Conservation (phyloP, 1,284 basidiomycete species). For the Filobasidium uniguttulatum region DNA sequence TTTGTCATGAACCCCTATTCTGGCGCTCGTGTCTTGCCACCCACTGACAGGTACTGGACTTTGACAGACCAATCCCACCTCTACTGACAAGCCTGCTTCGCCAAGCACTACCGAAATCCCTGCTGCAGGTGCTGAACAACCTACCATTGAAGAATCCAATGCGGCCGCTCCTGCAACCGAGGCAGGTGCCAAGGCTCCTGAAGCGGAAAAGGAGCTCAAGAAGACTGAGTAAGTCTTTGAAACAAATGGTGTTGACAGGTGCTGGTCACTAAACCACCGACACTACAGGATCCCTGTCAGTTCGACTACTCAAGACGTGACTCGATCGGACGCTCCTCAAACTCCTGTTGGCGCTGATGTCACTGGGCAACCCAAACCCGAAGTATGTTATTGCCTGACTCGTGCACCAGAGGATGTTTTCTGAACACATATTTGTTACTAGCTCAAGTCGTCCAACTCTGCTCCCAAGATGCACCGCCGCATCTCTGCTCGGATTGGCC, state of each 20-base stretch:
- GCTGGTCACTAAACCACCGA: too few species aligned
- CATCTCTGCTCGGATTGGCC: constrained; percentile 14
- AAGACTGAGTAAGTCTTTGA: neutral
- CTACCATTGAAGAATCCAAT: neutral
- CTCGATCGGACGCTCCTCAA: too few species aligned
- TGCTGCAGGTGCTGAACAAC: neutral
- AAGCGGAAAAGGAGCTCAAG: neutral
- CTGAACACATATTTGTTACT: too few species aligned
- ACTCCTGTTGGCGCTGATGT: too few species aligned
- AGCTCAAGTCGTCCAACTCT: constrained; percentile 1
- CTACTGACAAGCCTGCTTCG: neutral
- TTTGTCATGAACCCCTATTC: neutral
- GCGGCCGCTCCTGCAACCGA: neutral
- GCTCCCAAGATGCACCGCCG: constrained; percentile 11
- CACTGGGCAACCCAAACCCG: too few species aligned
- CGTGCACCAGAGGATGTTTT: too few species aligned
- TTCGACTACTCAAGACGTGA: too few species aligned
- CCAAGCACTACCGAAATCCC: neutral
- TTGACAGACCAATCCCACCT: neutral
- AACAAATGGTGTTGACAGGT: too few species aligned
- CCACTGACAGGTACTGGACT: neutral
- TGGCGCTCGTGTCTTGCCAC: neutral
- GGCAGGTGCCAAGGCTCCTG: neutral
- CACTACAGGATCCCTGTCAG: too few species aligned
- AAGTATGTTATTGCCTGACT: too few species aligned